These are phyloP conservation scores for Parathielavia appendiculata DNA, from an alignment of 495 filamentous ascomycete species.

Conservation along the genomic window DNA sequence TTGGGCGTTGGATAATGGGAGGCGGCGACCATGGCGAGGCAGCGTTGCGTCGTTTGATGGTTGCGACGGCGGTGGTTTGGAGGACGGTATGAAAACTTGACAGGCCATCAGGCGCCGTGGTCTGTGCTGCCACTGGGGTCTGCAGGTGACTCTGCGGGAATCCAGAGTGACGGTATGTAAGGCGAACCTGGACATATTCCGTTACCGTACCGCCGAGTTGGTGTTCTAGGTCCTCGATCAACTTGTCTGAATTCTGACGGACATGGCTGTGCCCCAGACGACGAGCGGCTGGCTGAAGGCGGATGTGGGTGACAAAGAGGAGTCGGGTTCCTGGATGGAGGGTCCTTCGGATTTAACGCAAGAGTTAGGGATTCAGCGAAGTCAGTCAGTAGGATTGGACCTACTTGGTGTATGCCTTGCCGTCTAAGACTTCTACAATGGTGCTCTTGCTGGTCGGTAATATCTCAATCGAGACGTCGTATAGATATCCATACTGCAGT, in stretches of 20 bases:
- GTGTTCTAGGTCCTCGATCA: conserved; percentile 48
- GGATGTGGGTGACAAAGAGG: conserved; percentile 38
- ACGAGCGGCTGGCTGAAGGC: conserved; percentile 17
- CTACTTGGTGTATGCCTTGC: conserved; percentile 26
- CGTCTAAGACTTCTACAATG: conserved; percentile 37
- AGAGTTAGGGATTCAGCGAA: neutral
- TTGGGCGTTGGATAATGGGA: conserved; percentile 21
- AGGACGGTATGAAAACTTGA: conserved; percentile 33
- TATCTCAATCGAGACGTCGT: conserved; percentile 38
- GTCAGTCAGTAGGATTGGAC: conserved; percentile 10
- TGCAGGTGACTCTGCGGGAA: conserved; percentile 31
- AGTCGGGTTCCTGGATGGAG: conserved; percentile 37
- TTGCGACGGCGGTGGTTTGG: conserved; percentile 40
- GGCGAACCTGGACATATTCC: conserved; percentile 42
- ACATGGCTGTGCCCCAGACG: conserved; percentile 14
- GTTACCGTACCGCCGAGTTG: conserved; percentile 40
- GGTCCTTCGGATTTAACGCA: neutral
- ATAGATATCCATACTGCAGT: conserved; percentile 39
- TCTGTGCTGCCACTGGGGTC: neutral
- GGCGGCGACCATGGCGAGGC: conserved; percentile 39
- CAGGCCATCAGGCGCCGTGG: conserved; percentile 20
- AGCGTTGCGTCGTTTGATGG: conserved; percentile 39
- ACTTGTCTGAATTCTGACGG: conserved; percentile 40
- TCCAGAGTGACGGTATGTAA: conserved; percentile 47
- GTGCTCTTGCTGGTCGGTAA: conserved; percentile 29